Base-by-base conservation (phyloP, 371 early-diverging fungal species). In the Rhizopus sp. region DNA sequence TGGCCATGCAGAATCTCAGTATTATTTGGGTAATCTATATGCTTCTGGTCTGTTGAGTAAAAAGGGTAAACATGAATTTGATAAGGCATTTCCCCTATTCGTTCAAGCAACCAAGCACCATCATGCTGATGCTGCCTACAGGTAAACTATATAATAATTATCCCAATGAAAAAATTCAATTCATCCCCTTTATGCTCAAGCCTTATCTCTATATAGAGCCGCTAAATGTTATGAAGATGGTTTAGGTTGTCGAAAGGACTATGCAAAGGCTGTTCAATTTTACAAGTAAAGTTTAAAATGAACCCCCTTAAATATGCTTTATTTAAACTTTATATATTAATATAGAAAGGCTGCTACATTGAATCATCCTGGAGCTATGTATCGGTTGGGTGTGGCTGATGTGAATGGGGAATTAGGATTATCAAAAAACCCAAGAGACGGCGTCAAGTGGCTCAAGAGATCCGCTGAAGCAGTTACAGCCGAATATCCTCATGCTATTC, bases 371-470 rank as follows among this genome's bases (percentile, higher is more conserved):
- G 88, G 87, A 15, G 86, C 90, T 17, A 85, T 89, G 85, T 88
- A 88, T 67, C 74, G 88, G 39, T 62, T 90, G 32, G 91, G 89
- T 16, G 75, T 88, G 48, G 88, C 88, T 7, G 83, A 88, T 41
- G 78, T 90, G 31, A 83, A 84, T 51, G 91, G 93, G 13, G 88
- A 87, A 37, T 70, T 91, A 5, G 87, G 88, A 5, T 59, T 86
- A 35, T 63, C 78, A 17, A 70, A 73, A 33, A 87, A 84, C 38
- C 74, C 82, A 32, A 84, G 90, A 49, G 89, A 93, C 72, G 92
- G 88, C 30, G 84, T 88, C 50, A 91, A 87, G 62, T 91, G 91
- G 93, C 79, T 91, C 57, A 88, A 88, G 64, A 75, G 89, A 55
- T 80, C 92, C 2, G 84, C 87, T 7, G 88, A 89, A 57, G 88